Evolutionary conservation across 768 basidiomycete genomes (phyloP).

Genomic region (Kwoniella sp.): DNA sequence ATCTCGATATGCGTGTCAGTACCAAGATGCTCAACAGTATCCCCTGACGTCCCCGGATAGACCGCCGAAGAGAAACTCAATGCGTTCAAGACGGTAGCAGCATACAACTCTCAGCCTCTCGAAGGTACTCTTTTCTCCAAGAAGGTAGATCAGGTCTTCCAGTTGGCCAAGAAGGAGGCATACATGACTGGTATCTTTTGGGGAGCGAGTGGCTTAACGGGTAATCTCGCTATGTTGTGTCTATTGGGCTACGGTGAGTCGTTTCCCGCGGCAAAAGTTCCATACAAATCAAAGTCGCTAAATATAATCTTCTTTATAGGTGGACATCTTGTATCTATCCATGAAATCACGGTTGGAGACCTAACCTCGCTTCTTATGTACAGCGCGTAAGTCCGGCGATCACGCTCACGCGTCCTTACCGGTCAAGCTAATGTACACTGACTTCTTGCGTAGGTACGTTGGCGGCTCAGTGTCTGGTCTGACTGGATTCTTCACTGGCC

Average conservation of each 20-base stretch:
- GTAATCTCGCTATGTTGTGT: constrained; percentile 85
- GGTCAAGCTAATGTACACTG: background rate
- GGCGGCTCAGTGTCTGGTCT: constrained; percentile 56
- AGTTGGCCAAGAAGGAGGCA: constrained; percentile 80
- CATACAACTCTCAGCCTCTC: constrained; percentile 60
- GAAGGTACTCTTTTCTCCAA: constrained; percentile 77
- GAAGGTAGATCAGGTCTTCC: constrained; percentile 64
- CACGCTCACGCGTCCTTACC: background rate
- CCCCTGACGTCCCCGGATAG: constrained; percentile 52
- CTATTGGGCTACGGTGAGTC: constrained; percentile 83
- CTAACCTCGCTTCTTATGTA: constrained; percentile 86
- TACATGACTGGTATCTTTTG: constrained; percentile 90
- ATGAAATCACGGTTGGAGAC: constrained; percentile 87
- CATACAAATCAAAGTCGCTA: too few relatives aligned
- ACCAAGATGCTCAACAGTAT: background rate
- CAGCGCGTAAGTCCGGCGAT: constrained; percentile 70
- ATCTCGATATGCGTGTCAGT: background rate
- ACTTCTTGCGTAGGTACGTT: constrained; percentile 43
- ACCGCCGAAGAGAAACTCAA: constrained; percentile 91
- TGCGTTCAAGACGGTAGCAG: constrained; percentile 74
- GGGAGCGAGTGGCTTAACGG: constrained; percentile 76
- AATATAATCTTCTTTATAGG: constrained; percentile 59
- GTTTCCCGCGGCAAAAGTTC: background rate
- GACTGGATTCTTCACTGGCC: constrained; percentile 64
- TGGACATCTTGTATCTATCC: constrained; percentile 83